phyloP scores from a whole-genome alignment of 2,329 filamentous ascomycete species.

The Phialophora tarda region DNA sequence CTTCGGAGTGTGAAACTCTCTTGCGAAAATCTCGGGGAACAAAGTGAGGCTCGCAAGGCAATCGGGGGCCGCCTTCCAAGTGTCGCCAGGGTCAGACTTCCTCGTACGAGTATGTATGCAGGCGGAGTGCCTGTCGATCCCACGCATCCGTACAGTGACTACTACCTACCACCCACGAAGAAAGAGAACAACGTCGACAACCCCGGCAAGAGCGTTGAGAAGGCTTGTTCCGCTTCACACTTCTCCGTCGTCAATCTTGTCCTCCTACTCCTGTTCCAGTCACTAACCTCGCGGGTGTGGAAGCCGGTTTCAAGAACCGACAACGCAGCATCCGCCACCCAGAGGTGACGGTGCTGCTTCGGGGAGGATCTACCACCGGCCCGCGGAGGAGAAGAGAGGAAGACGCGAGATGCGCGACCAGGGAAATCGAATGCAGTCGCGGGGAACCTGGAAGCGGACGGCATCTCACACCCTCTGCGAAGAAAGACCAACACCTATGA shows the following conservation, averaged over 20 bases:
- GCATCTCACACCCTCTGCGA: neutral
- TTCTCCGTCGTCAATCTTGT: neutral
- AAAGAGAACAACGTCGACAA: neutral
- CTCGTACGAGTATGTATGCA: neutral
- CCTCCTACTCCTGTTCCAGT: conserved; percentile 9
- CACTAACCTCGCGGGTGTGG: conserved; percentile 4
- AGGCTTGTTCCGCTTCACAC: neutral
- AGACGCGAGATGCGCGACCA: neutral
- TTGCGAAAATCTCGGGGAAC: neutral
- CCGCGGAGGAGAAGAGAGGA: neutral
- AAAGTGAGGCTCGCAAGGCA: conserved; percentile 21
- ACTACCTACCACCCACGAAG: neutral
- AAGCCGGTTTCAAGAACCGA: conserved; percentile 17
- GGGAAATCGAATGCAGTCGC: neutral
- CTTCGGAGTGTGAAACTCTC: neutral
- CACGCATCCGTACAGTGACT: neutral
- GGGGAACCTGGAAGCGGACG: neutral
- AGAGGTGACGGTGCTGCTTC: conserved; percentile 1
- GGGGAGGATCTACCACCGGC: neutral
- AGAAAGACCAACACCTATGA: conserved; percentile 1
- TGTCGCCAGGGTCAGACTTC: too few species aligned
- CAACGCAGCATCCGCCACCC: neutral
- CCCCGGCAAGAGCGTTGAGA: neutral
- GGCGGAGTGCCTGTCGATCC: conserved; percentile 12
- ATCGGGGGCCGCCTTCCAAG: neutral